Percentiles rank a stretch among this genome's conserved stretches.
phyloP scores from a whole-genome alignment of 179 eudicot species.

The Heliamphora pulchella region DNA sequence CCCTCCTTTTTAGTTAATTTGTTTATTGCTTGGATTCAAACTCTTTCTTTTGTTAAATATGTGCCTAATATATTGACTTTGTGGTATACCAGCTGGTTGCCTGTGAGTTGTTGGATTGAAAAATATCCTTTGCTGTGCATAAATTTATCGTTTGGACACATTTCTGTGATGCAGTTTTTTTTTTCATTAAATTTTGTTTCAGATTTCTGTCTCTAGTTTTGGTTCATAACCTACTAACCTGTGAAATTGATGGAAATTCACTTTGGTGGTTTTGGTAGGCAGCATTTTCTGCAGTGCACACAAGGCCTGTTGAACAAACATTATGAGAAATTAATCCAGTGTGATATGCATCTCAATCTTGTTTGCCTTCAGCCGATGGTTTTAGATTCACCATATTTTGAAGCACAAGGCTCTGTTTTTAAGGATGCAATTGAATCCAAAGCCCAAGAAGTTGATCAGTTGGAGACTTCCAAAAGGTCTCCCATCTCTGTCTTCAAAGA shows the following conservation, averaged over 20 bases:
- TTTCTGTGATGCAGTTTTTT: background rate
- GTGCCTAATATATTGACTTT: background rate
- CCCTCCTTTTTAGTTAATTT: background rate
- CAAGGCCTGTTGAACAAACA: conserved; percentile 71
- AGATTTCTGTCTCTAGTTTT: background rate
- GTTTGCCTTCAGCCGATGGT: conserved; percentile 61
- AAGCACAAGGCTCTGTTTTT: conserved; percentile 35
- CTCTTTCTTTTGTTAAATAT: background rate
- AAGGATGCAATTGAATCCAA: conserved; percentile 35
- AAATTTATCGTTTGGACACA: background rate
- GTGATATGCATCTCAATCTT: conserved; percentile 64
- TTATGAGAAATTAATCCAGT: conserved; percentile 77
- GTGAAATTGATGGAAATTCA: background rate
- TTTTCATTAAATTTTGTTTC: background rate
- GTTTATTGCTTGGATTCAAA: background rate
- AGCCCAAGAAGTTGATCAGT: conserved; percentile 22
- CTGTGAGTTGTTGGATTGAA: background rate
- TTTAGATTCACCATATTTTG: conserved; percentile 60
- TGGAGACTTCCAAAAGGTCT: conserved; percentile 30
- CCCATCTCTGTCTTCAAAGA: conserved; percentile 33
- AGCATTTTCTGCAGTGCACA: conserved; percentile 66
- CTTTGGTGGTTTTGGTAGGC: conserved; percentile 35
- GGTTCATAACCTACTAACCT: background rate
- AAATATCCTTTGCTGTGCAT: background rate
- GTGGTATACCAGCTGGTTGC: background rate